These are phyloP conservation scores for Abortiporus biennis DNA, from an alignment of 1,284 basidiomycete genomes.

Conservation along the genomic window DNA sequence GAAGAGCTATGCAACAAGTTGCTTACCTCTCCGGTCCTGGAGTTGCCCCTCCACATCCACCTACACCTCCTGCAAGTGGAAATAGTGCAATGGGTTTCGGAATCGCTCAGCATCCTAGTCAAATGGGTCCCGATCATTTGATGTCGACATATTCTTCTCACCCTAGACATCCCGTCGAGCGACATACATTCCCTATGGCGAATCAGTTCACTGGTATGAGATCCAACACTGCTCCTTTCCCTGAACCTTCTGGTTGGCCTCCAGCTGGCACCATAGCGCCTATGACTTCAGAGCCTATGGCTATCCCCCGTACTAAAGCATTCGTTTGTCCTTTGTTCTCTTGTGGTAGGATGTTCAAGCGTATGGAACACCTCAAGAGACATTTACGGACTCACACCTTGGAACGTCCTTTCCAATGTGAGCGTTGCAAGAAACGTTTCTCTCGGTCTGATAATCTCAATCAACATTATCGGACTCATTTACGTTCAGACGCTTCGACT, in stretches of 20 bases:
- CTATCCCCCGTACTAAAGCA: conserved; percentile 44
- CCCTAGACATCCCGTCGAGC: too few relatives aligned
- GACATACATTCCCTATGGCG: too few relatives aligned
- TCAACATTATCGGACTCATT: conserved; percentile 79
- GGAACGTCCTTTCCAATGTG: conserved; percentile 77
- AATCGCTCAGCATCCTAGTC: conserved; percentile 8
- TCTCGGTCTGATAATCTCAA: conserved; percentile 82
- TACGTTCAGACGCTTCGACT: conserved; percentile 32
- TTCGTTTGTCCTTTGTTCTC: conserved; percentile 77
- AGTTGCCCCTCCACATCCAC: neutral
- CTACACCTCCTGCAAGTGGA: too few relatives aligned
- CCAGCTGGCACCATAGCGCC: too few relatives aligned
- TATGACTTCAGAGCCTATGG: conserved; percentile 11
- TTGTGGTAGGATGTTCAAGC: conserved; percentile 81
- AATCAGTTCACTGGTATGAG: neutral
- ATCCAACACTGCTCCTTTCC: conserved; percentile 16
- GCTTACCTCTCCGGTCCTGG: neutral
- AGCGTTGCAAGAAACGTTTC: conserved; percentile 71
- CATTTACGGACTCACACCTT: conserved; percentile 88
- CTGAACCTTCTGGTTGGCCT: neutral
- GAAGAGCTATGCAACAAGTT: conserved; percentile 20
- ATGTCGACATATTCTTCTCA: neutral
- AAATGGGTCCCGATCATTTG: neutral
- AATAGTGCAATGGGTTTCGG: too few relatives aligned
- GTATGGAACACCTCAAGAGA: conserved; percentile 83